These are phyloP conservation scores for Paralagenidium karlingii DNA, from an alignment of 352 stramenopile species.

Conservation along the genomic window DNA sequence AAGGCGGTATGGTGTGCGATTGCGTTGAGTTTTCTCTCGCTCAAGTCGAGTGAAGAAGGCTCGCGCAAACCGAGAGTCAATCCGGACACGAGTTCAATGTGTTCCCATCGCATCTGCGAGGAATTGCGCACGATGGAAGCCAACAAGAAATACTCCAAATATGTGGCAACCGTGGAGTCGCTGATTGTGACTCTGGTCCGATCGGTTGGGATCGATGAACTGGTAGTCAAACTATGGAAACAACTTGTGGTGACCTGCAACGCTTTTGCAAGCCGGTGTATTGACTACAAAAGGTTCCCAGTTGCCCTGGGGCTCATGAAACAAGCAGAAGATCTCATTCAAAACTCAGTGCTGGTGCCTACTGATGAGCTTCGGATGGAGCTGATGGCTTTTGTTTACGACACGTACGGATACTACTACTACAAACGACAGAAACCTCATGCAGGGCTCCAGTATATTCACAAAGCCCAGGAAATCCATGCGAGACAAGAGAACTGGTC, in stretches of 20 bases:
- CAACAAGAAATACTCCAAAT: conserved; percentile 62
- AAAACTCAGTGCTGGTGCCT: conserved; percentile 64
- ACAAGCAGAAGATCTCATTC: conserved; percentile 56
- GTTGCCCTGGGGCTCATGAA: conserved; percentile 76
- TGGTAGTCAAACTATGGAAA: conserved; percentile 74
- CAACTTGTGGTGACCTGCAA: conserved; percentile 86
- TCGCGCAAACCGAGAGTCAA: background rate
- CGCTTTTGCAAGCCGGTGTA: conserved; percentile 73
- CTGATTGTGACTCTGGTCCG: conserved; percentile 60
- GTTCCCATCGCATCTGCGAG: conserved; percentile 50
- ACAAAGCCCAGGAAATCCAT: conserved; percentile 80
- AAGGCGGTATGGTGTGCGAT: conserved; percentile 77
- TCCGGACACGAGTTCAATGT: conserved; percentile 11
- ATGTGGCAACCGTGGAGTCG: conserved; percentile 65
- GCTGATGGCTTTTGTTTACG: conserved; percentile 70
- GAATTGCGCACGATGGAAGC: conserved; percentile 74
- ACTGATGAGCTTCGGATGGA: conserved; percentile 32
- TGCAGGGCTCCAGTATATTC: conserved; percentile 73
- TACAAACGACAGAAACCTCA: conserved; percentile 69
- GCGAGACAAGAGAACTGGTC: conserved; percentile 53
- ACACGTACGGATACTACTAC: conserved; percentile 88
- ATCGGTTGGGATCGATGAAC: conserved; percentile 26
- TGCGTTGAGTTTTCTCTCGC: conserved; percentile 23
- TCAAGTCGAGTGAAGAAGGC: background rate
- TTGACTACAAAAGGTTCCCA: conserved; percentile 74